These are phyloP conservation scores for Verticillium longisporum DNA, from an alignment of 2,329 filamentous ascomycete genomes.

Conservation along the genomic window DNA sequence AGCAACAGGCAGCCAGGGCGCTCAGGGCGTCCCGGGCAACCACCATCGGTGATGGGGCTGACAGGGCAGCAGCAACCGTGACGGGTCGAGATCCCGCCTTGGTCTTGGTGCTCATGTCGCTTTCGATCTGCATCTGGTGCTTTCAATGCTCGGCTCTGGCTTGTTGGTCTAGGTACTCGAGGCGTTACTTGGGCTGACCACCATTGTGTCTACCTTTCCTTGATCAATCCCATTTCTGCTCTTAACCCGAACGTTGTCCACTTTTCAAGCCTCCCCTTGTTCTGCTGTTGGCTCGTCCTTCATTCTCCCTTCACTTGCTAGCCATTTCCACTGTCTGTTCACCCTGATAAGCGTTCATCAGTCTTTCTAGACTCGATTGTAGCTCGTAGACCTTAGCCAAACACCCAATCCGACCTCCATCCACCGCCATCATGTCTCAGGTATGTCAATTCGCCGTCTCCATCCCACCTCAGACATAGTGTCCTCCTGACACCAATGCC, in stretches of 20 bases:
- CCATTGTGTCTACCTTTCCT: background rate
- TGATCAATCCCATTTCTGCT: background rate
- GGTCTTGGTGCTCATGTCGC: background rate
- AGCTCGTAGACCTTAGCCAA: background rate
- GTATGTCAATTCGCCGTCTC: conserved; percentile 13
- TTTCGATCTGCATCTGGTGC: background rate
- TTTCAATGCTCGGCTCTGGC: background rate
- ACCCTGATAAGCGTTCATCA: background rate
- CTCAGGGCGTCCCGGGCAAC: background rate
- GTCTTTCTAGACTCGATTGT: background rate
- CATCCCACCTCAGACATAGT: background rate
- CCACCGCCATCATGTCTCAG: conserved; percentile 24
- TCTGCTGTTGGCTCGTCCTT: background rate
- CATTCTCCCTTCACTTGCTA: background rate
- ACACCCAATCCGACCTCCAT: background rate
- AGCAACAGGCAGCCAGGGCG: background rate
- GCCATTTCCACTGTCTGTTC: background rate
- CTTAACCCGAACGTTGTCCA: background rate
- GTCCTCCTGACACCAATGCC: background rate
- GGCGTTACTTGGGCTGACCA: background rate
- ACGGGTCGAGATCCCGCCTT: background rate
- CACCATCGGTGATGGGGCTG: background rate
- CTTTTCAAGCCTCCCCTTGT: background rate
- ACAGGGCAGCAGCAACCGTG: background rate
- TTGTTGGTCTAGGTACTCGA: background rate